Evolutionary conservation across 2,329 filamentous ascomycete genomes (phyloP).

Genomic region (Onygenales sp.): DNA sequence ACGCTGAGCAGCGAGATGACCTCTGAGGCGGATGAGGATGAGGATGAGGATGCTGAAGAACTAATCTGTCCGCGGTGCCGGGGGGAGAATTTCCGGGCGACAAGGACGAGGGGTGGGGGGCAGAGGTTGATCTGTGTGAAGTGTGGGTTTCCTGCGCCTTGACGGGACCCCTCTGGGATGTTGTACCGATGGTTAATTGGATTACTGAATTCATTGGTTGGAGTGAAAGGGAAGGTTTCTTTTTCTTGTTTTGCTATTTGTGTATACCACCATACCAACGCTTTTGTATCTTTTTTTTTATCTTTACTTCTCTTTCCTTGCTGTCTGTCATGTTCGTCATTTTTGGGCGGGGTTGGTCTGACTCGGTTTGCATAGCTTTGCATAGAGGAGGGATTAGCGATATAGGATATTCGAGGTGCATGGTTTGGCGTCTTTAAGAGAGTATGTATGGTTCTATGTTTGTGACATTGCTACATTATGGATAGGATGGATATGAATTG

Average conservation of each 20-base stretch:
- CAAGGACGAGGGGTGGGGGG: conserved; percentile 42
- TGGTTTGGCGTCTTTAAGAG: no score
- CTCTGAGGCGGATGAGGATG: conserved; percentile 20
- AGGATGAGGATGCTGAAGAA: conserved; percentile 35
- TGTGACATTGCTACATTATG: no score
- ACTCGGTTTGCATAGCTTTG: no score
- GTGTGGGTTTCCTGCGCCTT: conserved; percentile 27
- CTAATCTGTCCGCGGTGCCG: conserved; percentile 52
- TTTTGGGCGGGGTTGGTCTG: no score
- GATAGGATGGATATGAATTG: no score
- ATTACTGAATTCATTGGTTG: neutral
- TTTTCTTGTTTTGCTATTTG: neutral
- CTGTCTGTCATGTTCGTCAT: no score
- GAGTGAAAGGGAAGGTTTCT: no score
- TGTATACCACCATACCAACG: neutral
- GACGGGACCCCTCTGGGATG: neutral
- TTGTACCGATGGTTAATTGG: neutral
- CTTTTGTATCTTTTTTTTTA: no score
- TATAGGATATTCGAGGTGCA: no score
- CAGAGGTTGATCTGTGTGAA: conserved; percentile 53
- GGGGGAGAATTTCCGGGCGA: conserved; percentile 53
- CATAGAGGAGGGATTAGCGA: no score
- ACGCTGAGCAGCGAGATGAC: conserved; percentile 49
- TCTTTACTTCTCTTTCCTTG: no score
- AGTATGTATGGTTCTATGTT: no score